Conservation (phyloP, 2,329 filamentous ascomycete genomes). For the Trichoderma aggressivum region DNA sequence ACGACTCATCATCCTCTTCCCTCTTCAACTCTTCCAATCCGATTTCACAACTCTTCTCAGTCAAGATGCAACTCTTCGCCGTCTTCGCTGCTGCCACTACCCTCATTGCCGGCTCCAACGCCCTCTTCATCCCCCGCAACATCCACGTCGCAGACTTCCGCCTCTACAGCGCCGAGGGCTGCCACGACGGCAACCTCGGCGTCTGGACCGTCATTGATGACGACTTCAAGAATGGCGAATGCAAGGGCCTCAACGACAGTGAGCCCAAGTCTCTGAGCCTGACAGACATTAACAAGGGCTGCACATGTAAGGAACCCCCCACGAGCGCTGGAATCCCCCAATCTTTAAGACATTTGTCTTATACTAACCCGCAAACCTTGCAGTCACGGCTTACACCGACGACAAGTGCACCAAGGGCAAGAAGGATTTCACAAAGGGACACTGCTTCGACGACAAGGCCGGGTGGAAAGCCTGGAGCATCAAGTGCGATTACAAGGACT, state of each 20-base stretch:
- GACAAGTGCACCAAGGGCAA: slow-evolving; percentile 6
- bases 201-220: slow-evolving; percentile 28
- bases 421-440: background rate
- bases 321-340: background rate
- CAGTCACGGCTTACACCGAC: slow-evolving; percentile 22
- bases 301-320: slow-evolving; percentile 19
- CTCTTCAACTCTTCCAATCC: background rate
- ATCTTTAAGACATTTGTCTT: background rate
- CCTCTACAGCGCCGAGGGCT: slow-evolving; percentile 23
- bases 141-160: slow-evolving; percentile 29
- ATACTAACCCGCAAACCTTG: background rate
- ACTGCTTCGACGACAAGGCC: background rate
- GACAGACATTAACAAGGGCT: slow-evolving; percentile 21
- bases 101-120: slow-evolving; percentile 19
- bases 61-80: slow-evolving; percentile 22
- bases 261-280: slow-evolving; percentile 20
- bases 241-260: slow-evolving; percentile 21
- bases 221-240: slow-evolving; percentile 23
- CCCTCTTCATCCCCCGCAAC: slow-evolving; percentile 22
- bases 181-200: slow-evolving; percentile 24
- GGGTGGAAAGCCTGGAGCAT: slow-evolving; percentile 19
- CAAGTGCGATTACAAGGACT: slow-evolving; percentile 18
- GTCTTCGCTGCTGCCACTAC: slow-evolving; percentile 18
- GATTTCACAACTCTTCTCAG: background rate
- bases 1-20: background rate